Evolutionary conservation across 2,329 filamentous ascomycete genomes (phyloP), one percentile per base, ranked within the genome.

Genomic region (Coniella vitis): DNA sequence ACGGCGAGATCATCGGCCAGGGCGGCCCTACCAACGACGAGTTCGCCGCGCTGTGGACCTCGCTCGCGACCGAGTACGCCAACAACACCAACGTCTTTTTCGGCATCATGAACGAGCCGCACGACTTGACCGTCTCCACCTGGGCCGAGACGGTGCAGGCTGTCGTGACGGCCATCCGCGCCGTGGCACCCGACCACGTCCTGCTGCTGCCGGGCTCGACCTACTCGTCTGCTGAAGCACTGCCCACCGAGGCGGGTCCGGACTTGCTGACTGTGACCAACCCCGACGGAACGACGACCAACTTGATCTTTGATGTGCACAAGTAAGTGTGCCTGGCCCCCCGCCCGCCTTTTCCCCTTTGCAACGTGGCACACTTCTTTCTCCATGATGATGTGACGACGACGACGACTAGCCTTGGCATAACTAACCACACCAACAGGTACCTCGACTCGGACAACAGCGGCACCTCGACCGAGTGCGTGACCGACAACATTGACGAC

Each of bases 91-190:
- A 75, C 48, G 65, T 85, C 35, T 69, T 74, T 5, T 82, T 85
- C 55, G 81, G 79, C 3, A 60, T 85, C 38, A 84, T 85, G 80
- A 86, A 85, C 62, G 82, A 80, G 65, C 81, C 82, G 3, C 78
- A 83, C 59, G 75, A 79, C 41, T 61, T 76, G 44, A 52, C 52
- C 5, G 72, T 81, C 57, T 63, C 62, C 20, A 64, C 66, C 2
- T 86, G 83, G 82, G 79, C 77, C 1, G 62, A 69, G 4, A 79
- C 76, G 0, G 75, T 79, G 47, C 83, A 86, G 59, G 71, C 69
- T 9, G 80, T 70, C 16, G 82, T 86, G 1, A 81, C 75, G 0
- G 81, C 79, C 3, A 84, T 86, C 55, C 76, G 83, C 29, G 75
- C 79, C 3, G 82, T 81, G 12, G 81, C 81, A 9, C 73, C 69